Conservation (phyloP, 1,139 yeast genomes). For the Zygosaccharomyces sapae region DNA sequence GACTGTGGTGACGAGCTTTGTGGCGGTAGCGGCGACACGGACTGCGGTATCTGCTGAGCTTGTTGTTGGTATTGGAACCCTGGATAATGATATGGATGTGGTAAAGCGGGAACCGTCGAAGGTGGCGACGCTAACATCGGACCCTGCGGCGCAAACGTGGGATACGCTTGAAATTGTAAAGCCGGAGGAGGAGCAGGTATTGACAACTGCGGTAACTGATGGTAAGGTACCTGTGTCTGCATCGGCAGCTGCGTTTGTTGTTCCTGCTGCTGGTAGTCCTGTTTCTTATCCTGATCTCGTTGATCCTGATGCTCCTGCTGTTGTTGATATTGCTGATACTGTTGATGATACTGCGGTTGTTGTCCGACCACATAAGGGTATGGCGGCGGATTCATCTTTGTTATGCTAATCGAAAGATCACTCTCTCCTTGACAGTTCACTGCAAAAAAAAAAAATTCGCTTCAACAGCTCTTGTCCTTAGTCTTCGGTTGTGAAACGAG, state of each 20-base stretch:
- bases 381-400: neutral
- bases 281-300: too few relatives aligned
- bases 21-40: neutral
- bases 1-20: slow-evolving; percentile 1
- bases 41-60: slow-evolving; percentile 3
- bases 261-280: slow-evolving; percentile 16
- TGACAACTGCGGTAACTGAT: slow-evolving; percentile 14
- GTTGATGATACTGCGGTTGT: slow-evolving; percentile 7
- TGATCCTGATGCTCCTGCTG: too few relatives aligned
- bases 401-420: neutral
- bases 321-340: slow-evolving; percentile 10
- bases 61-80: slow-evolving; percentile 13
- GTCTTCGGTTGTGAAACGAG: too few relatives aligned
- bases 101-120: slow-evolving; percentile 11
- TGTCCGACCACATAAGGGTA: slow-evolving; percentile 3
- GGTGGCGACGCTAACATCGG: slow-evolving; percentile 3
- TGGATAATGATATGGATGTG: slow-evolving; percentile 16
- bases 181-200: slow-evolving; percentile 7
- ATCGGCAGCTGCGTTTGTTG: slow-evolving; percentile 16
- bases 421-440: neutral
- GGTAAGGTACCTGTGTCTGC: neutral
- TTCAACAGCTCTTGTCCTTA: too few relatives aligned
- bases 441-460: too few relatives aligned
- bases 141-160: neutral
- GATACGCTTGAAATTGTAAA: neutral